Percentiles rank a stretch among this genome's conserved stretches.
Conservation (phyloP, 176 grass and related monocot species). For the Urochloa ruziziensis region DNA sequence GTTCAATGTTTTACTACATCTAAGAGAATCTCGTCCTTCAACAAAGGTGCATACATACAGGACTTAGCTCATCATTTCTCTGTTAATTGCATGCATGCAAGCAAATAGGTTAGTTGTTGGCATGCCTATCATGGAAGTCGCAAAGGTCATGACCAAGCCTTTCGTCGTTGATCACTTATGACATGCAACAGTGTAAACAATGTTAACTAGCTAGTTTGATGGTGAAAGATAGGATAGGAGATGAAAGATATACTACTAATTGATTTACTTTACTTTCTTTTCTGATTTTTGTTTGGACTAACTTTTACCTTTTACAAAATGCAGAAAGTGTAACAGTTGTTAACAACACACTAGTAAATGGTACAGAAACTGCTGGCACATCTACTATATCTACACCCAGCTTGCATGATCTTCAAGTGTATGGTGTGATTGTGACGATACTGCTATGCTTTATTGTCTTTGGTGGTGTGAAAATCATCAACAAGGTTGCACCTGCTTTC, state of each 20-base stretch:
- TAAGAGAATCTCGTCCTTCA: not conserved
- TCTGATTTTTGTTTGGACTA: conserved; percentile 20
- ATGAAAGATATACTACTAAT: not conserved
- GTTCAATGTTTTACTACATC: not conserved
- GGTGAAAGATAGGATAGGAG: not conserved
- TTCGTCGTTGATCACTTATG: not conserved
- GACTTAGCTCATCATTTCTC: not conserved
- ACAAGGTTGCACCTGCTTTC: conserved; percentile 92
- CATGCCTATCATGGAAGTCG: not conserved
- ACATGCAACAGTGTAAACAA: not conserved
- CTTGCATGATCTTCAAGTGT: conserved; percentile 94
- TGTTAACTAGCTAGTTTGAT: conserved; percentile 13
- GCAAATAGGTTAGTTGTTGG: not conserved
- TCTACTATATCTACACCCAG: conserved; percentile 80
- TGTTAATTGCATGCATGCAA: not conserved
- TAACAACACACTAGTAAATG: conserved; percentile 75
- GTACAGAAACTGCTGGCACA: conserved; percentile 59
- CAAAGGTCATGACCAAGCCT: not conserved
- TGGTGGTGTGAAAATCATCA: conserved; percentile 99
- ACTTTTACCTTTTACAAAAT: conserved; percentile 22
- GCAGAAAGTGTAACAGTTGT: conserved; percentile 87
- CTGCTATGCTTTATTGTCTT: conserved; percentile 98
- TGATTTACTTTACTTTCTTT: conserved; percentile 14
- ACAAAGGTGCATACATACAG: not conserved
- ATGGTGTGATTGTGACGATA: conserved; percentile 90